These are phyloP conservation scores for Starmera quercuum DNA, from an alignment of 805 yeast species.

Conservation along the genomic window DNA sequence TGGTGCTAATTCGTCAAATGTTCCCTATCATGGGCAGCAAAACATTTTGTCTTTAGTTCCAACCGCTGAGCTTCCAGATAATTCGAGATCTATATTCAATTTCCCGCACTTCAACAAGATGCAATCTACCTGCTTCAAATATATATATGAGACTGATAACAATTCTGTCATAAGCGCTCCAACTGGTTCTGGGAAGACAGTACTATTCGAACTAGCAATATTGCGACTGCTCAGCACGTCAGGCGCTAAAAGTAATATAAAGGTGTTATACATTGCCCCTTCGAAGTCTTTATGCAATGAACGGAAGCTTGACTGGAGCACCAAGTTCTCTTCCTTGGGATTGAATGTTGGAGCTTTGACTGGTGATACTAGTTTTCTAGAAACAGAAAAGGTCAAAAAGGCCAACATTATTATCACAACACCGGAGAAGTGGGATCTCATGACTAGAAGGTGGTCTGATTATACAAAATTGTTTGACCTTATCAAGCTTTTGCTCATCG, in stretches of 20 bases:
- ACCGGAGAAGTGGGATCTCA: conserved; percentile 56
- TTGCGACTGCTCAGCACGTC: conserved; percentile 24
- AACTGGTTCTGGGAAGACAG: conserved; percentile 56
- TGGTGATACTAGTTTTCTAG: conserved; percentile 41
- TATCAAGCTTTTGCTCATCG: conserved; percentile 37
- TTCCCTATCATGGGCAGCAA: background rate
- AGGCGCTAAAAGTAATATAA: conserved; percentile 18
- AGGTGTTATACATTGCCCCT: conserved; percentile 48
- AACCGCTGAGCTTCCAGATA: conserved; percentile 27
- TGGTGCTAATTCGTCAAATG: background rate
- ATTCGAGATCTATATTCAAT: conserved; percentile 25
- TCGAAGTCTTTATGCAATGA: conserved; percentile 51
- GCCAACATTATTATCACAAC: conserved; percentile 49
- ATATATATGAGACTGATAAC: conserved; percentile 24
- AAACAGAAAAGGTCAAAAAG: conserved; percentile 36
- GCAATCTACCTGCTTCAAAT: conserved; percentile 39
- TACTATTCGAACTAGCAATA: conserved; percentile 45
- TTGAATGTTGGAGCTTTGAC: conserved; percentile 44
- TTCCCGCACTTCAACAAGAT: conserved; percentile 36
- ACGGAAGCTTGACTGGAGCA: conserved; percentile 37
- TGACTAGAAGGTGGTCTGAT: conserved; percentile 45
- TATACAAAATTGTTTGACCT: conserved; percentile 29
- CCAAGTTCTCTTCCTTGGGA: conserved; percentile 29
- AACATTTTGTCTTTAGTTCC: conserved; percentile 2
- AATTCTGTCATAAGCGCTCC: conserved; percentile 48